Conservation (phyloP, 73 alveolate genomes). For the Symbiodinium pilosum region DNA sequence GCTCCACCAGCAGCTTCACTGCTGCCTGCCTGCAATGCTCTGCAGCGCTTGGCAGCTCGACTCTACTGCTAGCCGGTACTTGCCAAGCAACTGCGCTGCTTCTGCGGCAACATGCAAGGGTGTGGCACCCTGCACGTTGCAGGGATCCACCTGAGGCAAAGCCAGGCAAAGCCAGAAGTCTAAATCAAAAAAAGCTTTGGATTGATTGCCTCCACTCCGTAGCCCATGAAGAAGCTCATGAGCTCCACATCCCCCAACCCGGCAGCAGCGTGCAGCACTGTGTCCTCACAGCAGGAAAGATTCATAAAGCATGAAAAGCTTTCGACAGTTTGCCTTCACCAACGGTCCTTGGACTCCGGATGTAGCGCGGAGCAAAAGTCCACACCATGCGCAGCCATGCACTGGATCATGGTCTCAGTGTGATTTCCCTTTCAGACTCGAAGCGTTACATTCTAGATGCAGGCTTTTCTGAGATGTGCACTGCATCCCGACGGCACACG, state of each 20-base stretch:
- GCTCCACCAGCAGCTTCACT: slow-evolving; percentile 58
- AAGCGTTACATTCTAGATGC: not conserved
- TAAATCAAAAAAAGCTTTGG: too few relatives aligned
- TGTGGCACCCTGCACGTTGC: slow-evolving; percentile 50
- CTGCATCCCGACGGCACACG: slow-evolving; percentile 32
- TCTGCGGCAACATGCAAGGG: slow-evolving; percentile 69
- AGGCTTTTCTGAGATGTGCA: not conserved
- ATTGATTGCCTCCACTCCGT: slow-evolving; percentile 54
- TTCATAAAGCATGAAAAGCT: not conserved
- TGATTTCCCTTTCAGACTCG: not conserved
- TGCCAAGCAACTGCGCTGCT: slow-evolving; percentile 25
- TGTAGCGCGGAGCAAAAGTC: slow-evolving; percentile 61
- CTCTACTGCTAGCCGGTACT: not conserved
- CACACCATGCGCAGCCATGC: slow-evolving; percentile 66
- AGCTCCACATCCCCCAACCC: slow-evolving; percentile 72
- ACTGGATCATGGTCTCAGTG: slow-evolving; percentile 54
- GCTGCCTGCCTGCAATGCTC: slow-evolving; percentile 10
- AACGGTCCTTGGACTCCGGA: slow-evolving; percentile 43
- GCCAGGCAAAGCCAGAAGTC: not conserved
- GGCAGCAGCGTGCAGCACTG: slow-evolving; percentile 72
- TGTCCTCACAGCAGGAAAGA: not conserved
- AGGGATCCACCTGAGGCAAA: slow-evolving; percentile 51
- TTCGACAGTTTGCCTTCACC: not conserved
- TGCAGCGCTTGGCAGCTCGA: too few relatives aligned
- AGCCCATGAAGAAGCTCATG: slow-evolving; percentile 86